Evolutionary conservation across 305 asterid genomes (phyloP).

Genomic region (Fraxinus greggii): DNA sequence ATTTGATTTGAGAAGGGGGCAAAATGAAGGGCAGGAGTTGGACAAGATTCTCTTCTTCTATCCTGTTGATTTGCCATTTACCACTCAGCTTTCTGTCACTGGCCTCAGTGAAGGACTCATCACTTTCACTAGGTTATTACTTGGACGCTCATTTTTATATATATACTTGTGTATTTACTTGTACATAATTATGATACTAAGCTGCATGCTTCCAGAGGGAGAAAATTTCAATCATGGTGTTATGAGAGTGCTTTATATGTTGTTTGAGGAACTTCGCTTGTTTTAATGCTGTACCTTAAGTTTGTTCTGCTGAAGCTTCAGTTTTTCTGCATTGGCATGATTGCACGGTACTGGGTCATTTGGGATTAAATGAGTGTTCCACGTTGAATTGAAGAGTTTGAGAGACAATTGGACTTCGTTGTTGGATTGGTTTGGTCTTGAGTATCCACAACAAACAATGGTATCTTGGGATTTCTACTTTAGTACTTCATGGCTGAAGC

Average conservation of each 20-base stretch:
- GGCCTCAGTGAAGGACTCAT: constrained; percentile 88
- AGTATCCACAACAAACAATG: not conserved
- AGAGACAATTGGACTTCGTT: not conserved
- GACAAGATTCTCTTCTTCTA: constrained; percentile 90
- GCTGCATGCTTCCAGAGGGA: not conserved
- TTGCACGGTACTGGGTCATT: not conserved
- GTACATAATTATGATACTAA: not conserved
- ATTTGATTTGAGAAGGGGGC: constrained; percentile 94
- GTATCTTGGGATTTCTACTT: not conserved
- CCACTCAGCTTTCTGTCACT: constrained; percentile 76
- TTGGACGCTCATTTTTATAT: not conserved
- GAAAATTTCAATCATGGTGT: not conserved
- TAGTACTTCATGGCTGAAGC: not conserved
- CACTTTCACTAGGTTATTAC: constrained; percentile 73
- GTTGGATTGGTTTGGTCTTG: not conserved
- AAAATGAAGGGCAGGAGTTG: constrained; percentile 90
- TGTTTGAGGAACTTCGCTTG: not conserved
- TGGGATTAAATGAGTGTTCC: not conserved
- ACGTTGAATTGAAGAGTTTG: not conserved
- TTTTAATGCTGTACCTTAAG: not conserved
- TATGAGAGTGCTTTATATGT: not conserved
- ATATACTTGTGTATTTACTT: not conserved
- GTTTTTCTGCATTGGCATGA: not conserved
- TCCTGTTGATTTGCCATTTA: constrained; percentile 73
- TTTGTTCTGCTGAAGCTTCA: not conserved